phyloP scores from a whole-genome alignment of 352 stramenopile species.

The Phytophthora hybrid region DNA sequence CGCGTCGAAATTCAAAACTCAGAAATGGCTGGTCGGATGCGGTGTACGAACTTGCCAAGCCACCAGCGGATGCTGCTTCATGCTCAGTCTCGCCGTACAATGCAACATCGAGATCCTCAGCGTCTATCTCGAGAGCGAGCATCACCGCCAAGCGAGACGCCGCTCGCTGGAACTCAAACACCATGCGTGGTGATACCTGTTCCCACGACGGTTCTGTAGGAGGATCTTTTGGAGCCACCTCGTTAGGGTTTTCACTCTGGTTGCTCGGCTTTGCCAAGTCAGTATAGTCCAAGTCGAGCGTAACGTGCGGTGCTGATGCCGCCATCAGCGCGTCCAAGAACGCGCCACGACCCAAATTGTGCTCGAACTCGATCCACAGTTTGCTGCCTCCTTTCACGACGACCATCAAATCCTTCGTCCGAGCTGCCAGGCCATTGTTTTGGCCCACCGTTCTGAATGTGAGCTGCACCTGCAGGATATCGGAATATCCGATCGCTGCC shows the following conservation, averaged over 20 bases:
- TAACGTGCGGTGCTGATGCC: conserved; percentile 24
- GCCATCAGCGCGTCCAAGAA: conserved; percentile 57
- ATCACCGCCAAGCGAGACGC: conserved; percentile 40
- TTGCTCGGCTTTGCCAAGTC: conserved; percentile 36
- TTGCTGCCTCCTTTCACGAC: conserved; percentile 26
- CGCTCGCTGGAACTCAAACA: conserved; percentile 46
- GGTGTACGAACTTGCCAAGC: conserved; percentile 26
- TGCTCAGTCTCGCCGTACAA: conserved; percentile 40
- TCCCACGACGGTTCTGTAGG: not conserved
- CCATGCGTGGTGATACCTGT: conserved; percentile 23
- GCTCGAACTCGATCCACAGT: conserved; percentile 62
- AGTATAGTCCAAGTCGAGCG: conserved; percentile 51
- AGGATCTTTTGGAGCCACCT: conserved; percentile 2
- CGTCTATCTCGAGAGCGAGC: conserved; percentile 38
- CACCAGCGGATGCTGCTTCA: conserved; percentile 4
- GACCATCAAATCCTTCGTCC: conserved; percentile 53
- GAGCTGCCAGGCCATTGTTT: conserved; percentile 32
- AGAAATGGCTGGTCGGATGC: conserved; percentile 22
- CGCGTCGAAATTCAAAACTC: conserved; percentile 43
- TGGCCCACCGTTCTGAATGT: conserved; percentile 45
- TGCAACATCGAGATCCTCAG: conserved; percentile 37
- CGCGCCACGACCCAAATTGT: conserved; percentile 53
- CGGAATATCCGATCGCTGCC: conserved; percentile 35
- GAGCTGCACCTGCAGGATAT: conserved; percentile 50
- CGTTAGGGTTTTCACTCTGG: not conserved